Conservation (phyloP, 2,329 filamentous ascomycete genomes). For the Claviceps cyperi region DNA sequence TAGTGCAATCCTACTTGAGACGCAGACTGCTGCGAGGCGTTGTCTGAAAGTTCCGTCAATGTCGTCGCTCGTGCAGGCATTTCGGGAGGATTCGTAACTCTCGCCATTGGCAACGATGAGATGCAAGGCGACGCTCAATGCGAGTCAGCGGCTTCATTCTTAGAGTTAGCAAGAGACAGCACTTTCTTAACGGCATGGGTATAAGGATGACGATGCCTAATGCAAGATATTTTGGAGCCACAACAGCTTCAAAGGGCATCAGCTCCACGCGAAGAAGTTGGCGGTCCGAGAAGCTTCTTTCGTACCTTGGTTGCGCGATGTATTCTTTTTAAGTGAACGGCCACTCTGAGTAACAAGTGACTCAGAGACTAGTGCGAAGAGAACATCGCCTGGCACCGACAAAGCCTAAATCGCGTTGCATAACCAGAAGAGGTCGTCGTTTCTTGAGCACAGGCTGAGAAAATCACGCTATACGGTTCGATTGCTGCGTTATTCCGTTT, state of each 20-base stretch:
- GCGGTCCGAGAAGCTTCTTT: background rate
- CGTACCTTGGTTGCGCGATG: background rate
- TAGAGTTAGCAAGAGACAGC: background rate
- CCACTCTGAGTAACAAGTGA: background rate
- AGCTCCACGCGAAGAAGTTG: background rate
- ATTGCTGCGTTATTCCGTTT: constrained; percentile 5
- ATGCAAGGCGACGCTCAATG: background rate
- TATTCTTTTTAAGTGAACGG: background rate
- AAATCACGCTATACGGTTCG: background rate
- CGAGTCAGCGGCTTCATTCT: background rate
- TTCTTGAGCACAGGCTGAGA: background rate
- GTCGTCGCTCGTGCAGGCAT: constrained; percentile 11
- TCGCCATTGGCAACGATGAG: background rate
- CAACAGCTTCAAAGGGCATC: background rate
- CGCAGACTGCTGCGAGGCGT: constrained; percentile 10
- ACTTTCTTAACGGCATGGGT: background rate
- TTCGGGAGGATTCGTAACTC: constrained; percentile 11
- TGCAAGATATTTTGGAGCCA: background rate
- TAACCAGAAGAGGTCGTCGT: background rate
- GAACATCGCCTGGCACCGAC: background rate
- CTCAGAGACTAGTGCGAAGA: background rate
- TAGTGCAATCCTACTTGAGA: background rate
- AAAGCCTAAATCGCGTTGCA: background rate
- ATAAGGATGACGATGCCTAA: background rate
- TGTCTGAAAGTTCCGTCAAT: constrained; percentile 10